phyloP scores from a whole-genome alignment of 257 asterid genomes.

The Euphrasia confusa region DNA sequence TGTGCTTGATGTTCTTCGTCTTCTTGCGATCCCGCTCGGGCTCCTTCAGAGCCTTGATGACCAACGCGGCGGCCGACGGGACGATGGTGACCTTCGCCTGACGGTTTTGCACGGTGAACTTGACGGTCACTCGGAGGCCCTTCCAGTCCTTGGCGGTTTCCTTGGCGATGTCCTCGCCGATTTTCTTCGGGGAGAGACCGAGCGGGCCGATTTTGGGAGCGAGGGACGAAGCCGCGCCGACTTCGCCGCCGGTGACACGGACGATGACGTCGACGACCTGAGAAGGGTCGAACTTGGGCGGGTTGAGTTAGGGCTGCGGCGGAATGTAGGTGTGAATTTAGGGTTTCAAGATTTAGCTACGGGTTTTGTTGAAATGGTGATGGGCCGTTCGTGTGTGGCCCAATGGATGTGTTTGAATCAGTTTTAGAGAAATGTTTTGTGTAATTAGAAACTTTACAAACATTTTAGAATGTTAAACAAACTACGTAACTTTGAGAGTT shows the following conservation, averaged over 20 bases:
- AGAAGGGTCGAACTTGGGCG: slow-evolving; percentile 32
- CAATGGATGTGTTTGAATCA: no score
- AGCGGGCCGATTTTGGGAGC: slow-evolving; percentile 30
- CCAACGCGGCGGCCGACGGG: slow-evolving; percentile 30
- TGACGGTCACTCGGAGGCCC: slow-evolving; percentile 30
- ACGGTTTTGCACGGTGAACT: slow-evolving; percentile 22
- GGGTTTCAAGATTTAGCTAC: no score
- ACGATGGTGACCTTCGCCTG: slow-evolving; percentile 32
- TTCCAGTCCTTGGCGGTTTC: slow-evolving; percentile 28
- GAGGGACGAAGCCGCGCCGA: slow-evolving; percentile 31
- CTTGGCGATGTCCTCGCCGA: slow-evolving; percentile 26
- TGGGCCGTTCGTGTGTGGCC: no score
- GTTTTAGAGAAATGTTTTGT: no score
- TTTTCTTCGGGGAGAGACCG: slow-evolving; percentile 27
- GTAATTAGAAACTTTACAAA: no score
- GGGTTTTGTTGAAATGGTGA: no score
- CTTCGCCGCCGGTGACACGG: slow-evolving; percentile 35
- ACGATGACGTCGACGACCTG: slow-evolving; percentile 30
- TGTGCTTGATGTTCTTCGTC: slow-evolving; percentile 30
- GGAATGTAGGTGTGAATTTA: no score
- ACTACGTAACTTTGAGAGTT: no score
- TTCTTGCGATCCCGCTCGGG: slow-evolving; percentile 30
- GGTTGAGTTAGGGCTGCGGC: slow-evolving; percentile 2
- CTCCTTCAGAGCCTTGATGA: slow-evolving; percentile 32
- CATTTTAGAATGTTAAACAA: no score